A percentile compares a stretch with the other conserved stretches of the same genome.
phyloP scores from a whole-genome alignment of 2,329 filamentous ascomycete genomes.

The Pseudocercospora vitis region DNA sequence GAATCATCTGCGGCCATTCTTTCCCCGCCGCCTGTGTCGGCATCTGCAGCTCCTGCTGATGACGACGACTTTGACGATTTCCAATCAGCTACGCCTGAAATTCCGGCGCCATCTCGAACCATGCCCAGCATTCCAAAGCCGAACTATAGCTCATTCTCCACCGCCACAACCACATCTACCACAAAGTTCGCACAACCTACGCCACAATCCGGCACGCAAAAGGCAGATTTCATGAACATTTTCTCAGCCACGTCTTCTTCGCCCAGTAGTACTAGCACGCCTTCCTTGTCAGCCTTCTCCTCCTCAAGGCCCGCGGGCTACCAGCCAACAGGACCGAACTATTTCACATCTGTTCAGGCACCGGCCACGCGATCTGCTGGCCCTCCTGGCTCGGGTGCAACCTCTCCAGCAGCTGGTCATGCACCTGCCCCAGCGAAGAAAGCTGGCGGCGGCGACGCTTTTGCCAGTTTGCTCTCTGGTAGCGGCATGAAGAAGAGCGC shows the following conservation, averaged over 20 bases:
- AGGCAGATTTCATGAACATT: conserved; percentile 76
- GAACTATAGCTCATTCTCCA: conserved; percentile 45
- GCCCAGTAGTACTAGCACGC: conserved; percentile 53
- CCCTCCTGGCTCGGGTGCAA: conserved; percentile 44
- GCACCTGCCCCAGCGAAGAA: conserved; percentile 42
- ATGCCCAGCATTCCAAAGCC: conserved; percentile 38
- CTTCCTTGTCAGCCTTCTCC: conserved; percentile 36
- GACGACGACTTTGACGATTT: conserved; percentile 98
- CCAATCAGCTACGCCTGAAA: conserved; percentile 77
- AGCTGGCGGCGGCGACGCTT: conserved; percentile 75
- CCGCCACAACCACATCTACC: conserved; percentile 51
- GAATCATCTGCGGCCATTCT: conserved; percentile 23
- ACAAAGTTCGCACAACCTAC: conserved; percentile 79
- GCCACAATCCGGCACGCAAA: conserved; percentile 79
- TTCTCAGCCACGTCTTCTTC: conserved; percentile 80
- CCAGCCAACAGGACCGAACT: conserved; percentile 83
- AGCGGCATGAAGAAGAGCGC: conserved; percentile 57
- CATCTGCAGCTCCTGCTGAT: conserved; percentile 52
- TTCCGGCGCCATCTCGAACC: conserved; percentile 48
- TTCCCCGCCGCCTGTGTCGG: conserved; percentile 27
- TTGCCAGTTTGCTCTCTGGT: conserved; percentile 76
- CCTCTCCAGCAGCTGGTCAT: conserved; percentile 37
- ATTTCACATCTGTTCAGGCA: conserved; percentile 77
- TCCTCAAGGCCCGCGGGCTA: conserved; percentile 62
- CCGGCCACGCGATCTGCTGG: conserved; percentile 39